Evolutionary conservation across 1,284 basidiomycete species (phyloP), one percentile per base, ranked within the genome.

Genomic region (Ustilago xerochloae): DNA sequence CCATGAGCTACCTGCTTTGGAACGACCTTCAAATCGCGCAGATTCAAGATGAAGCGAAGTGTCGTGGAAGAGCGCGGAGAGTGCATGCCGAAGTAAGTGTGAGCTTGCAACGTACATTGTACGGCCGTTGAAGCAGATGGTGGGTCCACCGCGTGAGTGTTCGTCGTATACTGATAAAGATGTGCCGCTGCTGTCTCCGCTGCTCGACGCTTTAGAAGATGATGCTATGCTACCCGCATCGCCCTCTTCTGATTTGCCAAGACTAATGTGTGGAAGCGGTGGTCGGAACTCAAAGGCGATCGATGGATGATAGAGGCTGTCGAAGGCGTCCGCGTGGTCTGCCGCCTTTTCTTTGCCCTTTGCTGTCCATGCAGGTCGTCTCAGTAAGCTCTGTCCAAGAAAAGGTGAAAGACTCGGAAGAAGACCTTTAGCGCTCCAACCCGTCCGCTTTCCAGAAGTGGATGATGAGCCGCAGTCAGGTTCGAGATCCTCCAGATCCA

Each of bases 51-150:
- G 56, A 13, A 81, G 66, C 24, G 50, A 49, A 2, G 77, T 62
- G 29, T 77, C 64, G 54, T 70, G 64, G 52, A 81, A 81, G 47
- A 81, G 64, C 22, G 74, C 75, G 3, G 69, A 63, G 6, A 81
- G 69, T 0, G 78, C 78, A 33, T 77, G 73, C 4, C 78, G 71
- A 8, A 81, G 67, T 24, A 81, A 49, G 33, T 80, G 78, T 22
- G 76, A 72, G 41, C 72, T 76, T 12, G 77, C 72, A 2, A 79
- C 53, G 65, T 81, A 81, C 54, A 81, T 59, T 18, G 76, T 73
- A 3, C 80, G 67, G 22, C 80, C 80, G 24, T 67, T 68, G 65
- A 81, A 81, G 45, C 69, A 75, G 38, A 81, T 71, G 9, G 66
- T 66, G 7, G 76, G 53, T 6, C 66, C 66, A 16, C 60, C 60